Base-by-base conservation (phyloP, 2,329 filamentous ascomycete genomes). In the Chlorencoelia australis region DNA sequence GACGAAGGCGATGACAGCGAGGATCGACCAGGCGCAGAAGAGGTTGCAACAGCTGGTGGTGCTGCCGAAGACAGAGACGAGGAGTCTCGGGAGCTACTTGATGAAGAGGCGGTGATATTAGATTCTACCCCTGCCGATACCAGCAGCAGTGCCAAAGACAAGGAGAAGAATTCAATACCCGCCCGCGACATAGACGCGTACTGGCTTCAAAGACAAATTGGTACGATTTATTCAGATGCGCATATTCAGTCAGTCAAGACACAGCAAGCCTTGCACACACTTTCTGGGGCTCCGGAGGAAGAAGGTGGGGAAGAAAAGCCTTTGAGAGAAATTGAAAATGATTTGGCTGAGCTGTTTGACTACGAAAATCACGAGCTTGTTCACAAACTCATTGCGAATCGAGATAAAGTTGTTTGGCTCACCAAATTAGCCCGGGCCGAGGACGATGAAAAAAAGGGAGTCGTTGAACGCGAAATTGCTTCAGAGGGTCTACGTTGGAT, bases 341-440 rank as follows among this genome's bases (percentile, higher is more conserved):
- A 98, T 45, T 69, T 98, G 40, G 96, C 96, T 83, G 91, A 95
- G 52, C 72, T 98, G 0, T 96, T 98, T 51, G 91, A 98, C 53
- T 98, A 94, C 53, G 89, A 96, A 52, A 83, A 95, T 54, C 86
- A 93, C 43, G 87, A 95, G 46, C 71, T 95, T 37, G 91, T 96
- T 17, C 80, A 85, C 46, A 89, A 86, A 59, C 71, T 98, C 11
- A 87, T 96, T 39, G 76, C 81, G 49, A 98, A 98, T 60, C 75
- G 86, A 39, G 85, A 95, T 52, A 93, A 91, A 65, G 78, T 98
- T 38, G 84, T 94, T 8, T 98, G 93, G 91, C 82, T 93, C 26
- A 96, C 89, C 8, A 78, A 78, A 48, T 79, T 94, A 66, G 82
- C 87, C 31, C 75, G 79, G 52, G 83, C 85, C 30, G 87, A 89